Base-by-base conservation (phyloP, 2,329 filamentous ascomycete genomes). In the Nectriaceae sp. region DNA sequence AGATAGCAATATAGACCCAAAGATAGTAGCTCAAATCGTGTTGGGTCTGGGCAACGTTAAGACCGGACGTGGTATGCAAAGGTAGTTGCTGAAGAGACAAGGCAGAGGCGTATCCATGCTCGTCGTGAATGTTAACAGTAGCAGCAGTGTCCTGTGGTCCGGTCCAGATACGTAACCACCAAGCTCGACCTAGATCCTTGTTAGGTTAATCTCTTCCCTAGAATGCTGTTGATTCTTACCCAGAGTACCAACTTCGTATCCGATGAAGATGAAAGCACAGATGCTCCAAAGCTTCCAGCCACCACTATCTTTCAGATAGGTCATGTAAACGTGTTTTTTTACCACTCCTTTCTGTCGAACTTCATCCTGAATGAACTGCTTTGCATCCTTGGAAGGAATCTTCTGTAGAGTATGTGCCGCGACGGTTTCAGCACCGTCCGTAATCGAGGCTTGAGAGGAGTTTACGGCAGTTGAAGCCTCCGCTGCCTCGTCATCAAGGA, bases 321-420 rank as follows among this genome's bases (percentile, higher is more conserved):
- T 75, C 11, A 73, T 61, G 53, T 92, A 93, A n/a, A 92, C 78
- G 5, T 75, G 74, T 19, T 75, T 74, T 57, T 85, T 85, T 24
- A 93, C 83, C 4, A 84, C 79, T 1, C 89, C 89, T 44, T 79
- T 79, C 62, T 90, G 87, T 47, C 84, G 79, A n/a, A 72, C 74
- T 65, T 94, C 89, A 3, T 90, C 88, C 61, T 90, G 84, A 21
- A 89, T 81, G 55, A 92, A 93, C 65, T 90, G 87, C 55, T 83
- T 84, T 1, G 83, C 77, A 4, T 69, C 67, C 62, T 80, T 80
- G 3, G 77, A 78, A 2, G 73, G 61, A 0, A 77, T 65, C 58
- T 81, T 82, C 41, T 75, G 74, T 33, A 82, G 65, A 2, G 70
- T 66, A 18, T 70, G 65, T 11, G 55, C 57, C n/a, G 68, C 72